Evolutionary conservation across 1,284 basidiomycete species (phyloP), one percentile per base, ranked within the genome.

Genomic region (Pascua sp.): DNA sequence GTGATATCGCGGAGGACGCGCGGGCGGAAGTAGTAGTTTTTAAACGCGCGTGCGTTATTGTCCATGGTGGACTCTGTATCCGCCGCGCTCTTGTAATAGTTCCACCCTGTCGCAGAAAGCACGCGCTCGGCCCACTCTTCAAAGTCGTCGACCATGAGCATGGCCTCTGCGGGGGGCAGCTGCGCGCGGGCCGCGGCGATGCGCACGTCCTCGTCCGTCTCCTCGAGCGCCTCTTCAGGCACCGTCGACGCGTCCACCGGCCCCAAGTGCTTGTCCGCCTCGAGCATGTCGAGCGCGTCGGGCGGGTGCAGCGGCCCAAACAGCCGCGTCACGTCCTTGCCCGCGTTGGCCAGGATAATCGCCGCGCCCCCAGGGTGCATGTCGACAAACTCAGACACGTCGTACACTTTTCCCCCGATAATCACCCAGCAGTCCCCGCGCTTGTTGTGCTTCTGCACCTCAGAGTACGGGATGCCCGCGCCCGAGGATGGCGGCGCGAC

Each of bases 341-440:
- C 83, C 3, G 82, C 80, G 44, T 81, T 77, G 51, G 80, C 78
- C 42, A 84, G 65, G 49, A 85, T 80, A 17, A 82, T 76, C 18
- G 75, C 77, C 5, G 77, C 71, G 8, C 83, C 83, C 18, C 82
- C 83, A 0, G 84, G 84, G 62, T 85, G 84, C 47, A 74, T 67
- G 36, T 79, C 77, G 47, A 95, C 77, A 71, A 95, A 94, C 11
- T 89, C 86, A 7, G 91, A 93, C 55, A 94, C 87, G 59, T 77
- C 75, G 62, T 76, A 77, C 10, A 77, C 71, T n/a, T 72, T 72
- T 2, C 75, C 73, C 44, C 83, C 80, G 62, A 92, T 88, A 66
- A 93, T 86, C 60, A 95, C 87, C 91, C 91, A 94, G 75, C 90
- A 91, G 49, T 78, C 78, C 24, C 81, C 80, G 36, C 65, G 62